A percentile compares a stretch with the other conserved stretches of the same genome.
These are phyloP conservation scores for Dictyostelium citrinum DNA, from an alignment of 78 protist species.

Conservation along the genomic window DNA sequence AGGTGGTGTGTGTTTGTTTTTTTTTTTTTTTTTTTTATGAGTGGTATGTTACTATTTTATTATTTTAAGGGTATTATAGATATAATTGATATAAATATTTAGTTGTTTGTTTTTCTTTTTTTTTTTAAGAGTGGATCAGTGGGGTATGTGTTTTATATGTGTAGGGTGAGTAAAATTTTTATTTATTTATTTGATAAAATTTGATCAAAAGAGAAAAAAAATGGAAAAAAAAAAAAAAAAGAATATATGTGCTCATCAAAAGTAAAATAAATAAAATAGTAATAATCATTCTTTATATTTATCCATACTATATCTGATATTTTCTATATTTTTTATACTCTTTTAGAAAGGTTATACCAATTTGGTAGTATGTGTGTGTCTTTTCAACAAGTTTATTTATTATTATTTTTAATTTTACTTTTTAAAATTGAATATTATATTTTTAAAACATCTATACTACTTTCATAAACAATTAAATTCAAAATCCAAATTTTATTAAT, in stretches of 20 bases:
- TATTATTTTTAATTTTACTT: background rate
- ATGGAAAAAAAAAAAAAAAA: background rate
- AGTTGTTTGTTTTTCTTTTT: too few relatives aligned
- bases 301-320: background rate
- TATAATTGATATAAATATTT: background rate
- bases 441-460: background rate
- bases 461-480: background rate
- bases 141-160: background rate
- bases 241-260: background rate
- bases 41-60: background rate
- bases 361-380: background rate
- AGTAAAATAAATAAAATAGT: background rate
- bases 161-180: background rate
- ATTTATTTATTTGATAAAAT: background rate
- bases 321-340: background rate
- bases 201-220: background rate
- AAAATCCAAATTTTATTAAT: background rate
- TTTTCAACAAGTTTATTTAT: background rate
- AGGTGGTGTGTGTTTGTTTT: background rate
- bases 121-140: background rate
- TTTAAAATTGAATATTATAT: background rate
- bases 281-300: too few relatives aligned
- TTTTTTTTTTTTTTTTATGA: background rate
- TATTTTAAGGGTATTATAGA: background rate
- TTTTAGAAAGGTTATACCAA: background rate